Base-by-base conservation (phyloP, 768 basidiomycete genomes). In the Cystofilobasidium bisporidii region DNA sequence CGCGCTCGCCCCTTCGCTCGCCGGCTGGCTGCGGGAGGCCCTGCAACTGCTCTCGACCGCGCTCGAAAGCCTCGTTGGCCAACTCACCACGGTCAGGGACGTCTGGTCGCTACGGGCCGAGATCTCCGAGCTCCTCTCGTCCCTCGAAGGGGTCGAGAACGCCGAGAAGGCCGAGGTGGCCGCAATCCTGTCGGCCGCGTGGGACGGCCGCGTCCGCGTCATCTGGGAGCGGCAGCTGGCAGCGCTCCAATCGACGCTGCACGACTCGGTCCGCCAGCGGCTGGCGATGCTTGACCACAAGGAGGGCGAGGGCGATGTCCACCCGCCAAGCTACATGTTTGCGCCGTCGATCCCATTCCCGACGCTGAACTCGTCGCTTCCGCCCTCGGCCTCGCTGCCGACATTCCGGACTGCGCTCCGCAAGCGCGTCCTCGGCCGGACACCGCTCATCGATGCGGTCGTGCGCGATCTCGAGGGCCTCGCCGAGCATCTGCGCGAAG, bases 71-170 rank as follows among this genome's bases (percentile, higher is more conserved):
- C 75, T 58, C 77, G 77, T 59, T 89, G 87, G 87, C 78, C 80
- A 81, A 9, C 82, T 89, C 9, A 90, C 89, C 88, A 82, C 79
- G 43, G 75, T 89, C n/a, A 80, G 87, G 38, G 61, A 50, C 47
- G 82, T 89, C 11, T 91, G 89, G 89, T 81, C 79, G 40, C 75
- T 89, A n/a, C 81, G 87, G 38, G 63, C 59, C 36, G 55, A 76
- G 77, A 30, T 83, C 80, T 47, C 77, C 82, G 53, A 77, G 78
- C 65, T 81, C 77, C 56, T 84, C 81, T 81, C 74, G 84, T 32
- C 63, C 64, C 2, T 70, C 72, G 18, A 76, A 75, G 15, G 80
- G 81, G 20, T 75, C 75, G n/a, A 78, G 26, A 73, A 75, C 1
- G 59, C 74, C 24, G 88, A 93, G 76, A 79, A 76, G 61, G 62